These are phyloP conservation scores for Backusella morwellensis DNA, from an alignment of 192 early-diverging fungal species.

Conservation along the genomic window DNA sequence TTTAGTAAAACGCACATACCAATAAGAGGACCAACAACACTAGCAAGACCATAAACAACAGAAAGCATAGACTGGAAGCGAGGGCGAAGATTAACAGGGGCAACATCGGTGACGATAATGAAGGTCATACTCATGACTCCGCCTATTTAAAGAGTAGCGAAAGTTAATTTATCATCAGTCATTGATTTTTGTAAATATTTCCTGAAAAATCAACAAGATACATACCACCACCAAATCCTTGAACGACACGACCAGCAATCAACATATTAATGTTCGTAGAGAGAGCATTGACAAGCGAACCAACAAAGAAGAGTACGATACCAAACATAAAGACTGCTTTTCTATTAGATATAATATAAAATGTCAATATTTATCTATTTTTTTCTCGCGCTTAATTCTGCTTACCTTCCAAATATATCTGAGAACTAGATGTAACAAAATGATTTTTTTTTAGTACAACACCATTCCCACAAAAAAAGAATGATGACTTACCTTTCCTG, in stretches of 20 bases:
- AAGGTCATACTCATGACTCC: conserved; percentile 56
- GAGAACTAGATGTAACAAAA: conserved; percentile 25
- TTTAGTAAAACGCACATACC: background rate
- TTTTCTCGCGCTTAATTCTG: background rate
- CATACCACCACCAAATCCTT: conserved; percentile 63
- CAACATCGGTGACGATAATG: conserved; percentile 71
- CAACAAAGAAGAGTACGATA: conserved; percentile 38
- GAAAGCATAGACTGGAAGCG: conserved; percentile 61
- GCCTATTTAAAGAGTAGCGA: no score
- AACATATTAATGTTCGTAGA: conserved; percentile 64
- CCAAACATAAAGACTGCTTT: conserved; percentile 25
- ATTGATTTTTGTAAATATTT: no score
- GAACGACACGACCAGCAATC: conserved; percentile 60
- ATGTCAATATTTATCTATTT: background rate
- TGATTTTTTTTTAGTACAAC: background rate
- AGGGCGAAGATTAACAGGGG: conserved; percentile 60
- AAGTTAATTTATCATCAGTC: no score
- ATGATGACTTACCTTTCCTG: conserved; percentile 17
- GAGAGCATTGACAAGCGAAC: conserved; percentile 53
- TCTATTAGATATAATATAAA: background rate
- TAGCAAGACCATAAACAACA: conserved; percentile 59
- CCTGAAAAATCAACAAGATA: no score
- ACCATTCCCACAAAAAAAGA: background rate
- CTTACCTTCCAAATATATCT: conserved; percentile 35
- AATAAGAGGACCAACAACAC: conserved; percentile 61